Evolutionary conservation across 2,329 filamentous ascomycete species (phyloP).

Genomic region (Aspergillus terreus): DNA sequence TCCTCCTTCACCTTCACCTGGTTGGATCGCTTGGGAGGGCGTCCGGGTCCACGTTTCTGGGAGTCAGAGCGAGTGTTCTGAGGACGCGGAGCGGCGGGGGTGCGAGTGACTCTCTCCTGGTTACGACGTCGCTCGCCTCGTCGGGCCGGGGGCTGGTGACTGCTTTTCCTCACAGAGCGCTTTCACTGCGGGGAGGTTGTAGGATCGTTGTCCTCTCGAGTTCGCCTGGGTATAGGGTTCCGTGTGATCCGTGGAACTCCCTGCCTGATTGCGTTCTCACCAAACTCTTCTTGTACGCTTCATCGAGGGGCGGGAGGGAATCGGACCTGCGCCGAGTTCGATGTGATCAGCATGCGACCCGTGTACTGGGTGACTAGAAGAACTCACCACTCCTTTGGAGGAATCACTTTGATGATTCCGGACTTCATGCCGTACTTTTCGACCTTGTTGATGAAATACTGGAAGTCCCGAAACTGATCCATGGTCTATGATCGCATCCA

Average conservation of each 20-base stretch:
- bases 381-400: slow-evolving; percentile 84
- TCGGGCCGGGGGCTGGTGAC: slow-evolving; percentile 89
- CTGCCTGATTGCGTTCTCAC: slow-evolving; percentile 94
- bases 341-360: background rate
- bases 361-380: slow-evolving; percentile 1
- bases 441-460: slow-evolving; percentile 83
- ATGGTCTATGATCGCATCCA: slow-evolving; percentile 57
- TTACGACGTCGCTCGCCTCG: slow-evolving; percentile 61
- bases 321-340: slow-evolving; percentile 53
- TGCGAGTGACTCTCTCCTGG: slow-evolving; percentile 45
- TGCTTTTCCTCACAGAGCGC: slow-evolving; percentile 89
- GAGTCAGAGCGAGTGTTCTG: slow-evolving; percentile 35
- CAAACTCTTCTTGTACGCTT: slow-evolving; percentile 86
- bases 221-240: slow-evolving; percentile 94
- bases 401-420: slow-evolving; percentile 93
- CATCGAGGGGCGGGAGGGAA: slow-evolving; percentile 70
- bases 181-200: slow-evolving; percentile 96
- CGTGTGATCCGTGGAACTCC: slow-evolving; percentile 96
- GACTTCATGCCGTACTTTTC: slow-evolving; percentile 96
- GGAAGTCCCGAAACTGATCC: slow-evolving; percentile 91
- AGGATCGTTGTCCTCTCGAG: slow-evolving; percentile 91
- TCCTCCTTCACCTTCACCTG: slow-evolving; percentile 39
- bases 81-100: slow-evolving; percentile 30
- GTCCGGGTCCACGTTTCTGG: slow-evolving; percentile 46
- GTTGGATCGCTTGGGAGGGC: slow-evolving; percentile 36